These are phyloP conservation scores for Leavenworthia alabamica DNA, from an alignment of 345 rosid genomes.

Conservation along the genomic window DNA sequence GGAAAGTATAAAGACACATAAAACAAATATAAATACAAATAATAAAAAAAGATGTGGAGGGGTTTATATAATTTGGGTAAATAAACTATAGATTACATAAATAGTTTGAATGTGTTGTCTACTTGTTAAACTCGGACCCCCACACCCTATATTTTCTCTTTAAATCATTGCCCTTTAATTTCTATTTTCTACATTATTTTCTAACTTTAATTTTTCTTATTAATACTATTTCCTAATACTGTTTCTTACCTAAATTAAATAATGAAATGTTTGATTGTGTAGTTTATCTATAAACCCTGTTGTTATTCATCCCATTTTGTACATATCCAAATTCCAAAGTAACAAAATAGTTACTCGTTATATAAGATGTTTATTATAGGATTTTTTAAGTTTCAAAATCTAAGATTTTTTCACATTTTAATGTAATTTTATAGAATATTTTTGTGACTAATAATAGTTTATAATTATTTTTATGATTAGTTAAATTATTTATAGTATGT, in stretches of 20 bases:
- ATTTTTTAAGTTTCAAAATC: no score
- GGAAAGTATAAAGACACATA: slow-evolving; percentile 7
- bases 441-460: no score
- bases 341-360: not conserved
- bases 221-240: slow-evolving; percentile 12
- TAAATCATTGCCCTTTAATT: slow-evolving; percentile 19
- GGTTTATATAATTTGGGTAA: not conserved
- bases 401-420: no score
- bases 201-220: not conserved
- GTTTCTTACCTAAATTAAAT: slow-evolving; percentile 23
- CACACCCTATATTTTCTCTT: slow-evolving; percentile 13
- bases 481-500: no score
- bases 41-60: slow-evolving; percentile 15
- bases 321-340: slow-evolving; percentile 16
- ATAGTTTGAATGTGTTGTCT: slow-evolving; percentile 28
- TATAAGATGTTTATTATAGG: no score
- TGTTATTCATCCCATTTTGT: slow-evolving; percentile 1
- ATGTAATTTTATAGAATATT: no score
- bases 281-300: slow-evolving; percentile 20
- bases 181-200: slow-evolving; percentile 7
- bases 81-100: slow-evolving; percentile 16
- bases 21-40: not conserved
- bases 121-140: slow-evolving; percentile 30
- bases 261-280: slow-evolving; percentile 20
- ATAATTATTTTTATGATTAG: no score